Evolutionary conservation across 2,329 filamentous ascomycete species (phyloP).

Genomic region (Sphaerulina musiva): DNA sequence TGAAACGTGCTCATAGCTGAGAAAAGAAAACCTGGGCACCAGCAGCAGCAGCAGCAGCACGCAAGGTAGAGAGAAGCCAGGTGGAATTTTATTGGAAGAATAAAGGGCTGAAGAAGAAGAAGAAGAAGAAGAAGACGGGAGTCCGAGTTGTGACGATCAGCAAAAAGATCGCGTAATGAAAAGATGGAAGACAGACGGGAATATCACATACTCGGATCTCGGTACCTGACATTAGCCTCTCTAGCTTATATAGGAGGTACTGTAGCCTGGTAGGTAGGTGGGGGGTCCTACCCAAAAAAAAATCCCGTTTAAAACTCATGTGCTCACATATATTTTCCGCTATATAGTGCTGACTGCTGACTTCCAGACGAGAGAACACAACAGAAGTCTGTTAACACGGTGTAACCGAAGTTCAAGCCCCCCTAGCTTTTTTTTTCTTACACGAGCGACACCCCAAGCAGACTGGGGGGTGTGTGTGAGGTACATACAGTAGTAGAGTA

Average conservation of each 20-base stretch:
- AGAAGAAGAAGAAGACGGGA: too few relatives aligned
- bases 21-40: not conserved
- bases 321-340: too few relatives aligned
- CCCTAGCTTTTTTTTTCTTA: not conserved
- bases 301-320: too few relatives aligned
- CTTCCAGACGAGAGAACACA: too few relatives aligned
- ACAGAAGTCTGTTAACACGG: not conserved
- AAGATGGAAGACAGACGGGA: not conserved
- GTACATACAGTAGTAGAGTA: too few relatives aligned
- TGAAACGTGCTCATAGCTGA: not conserved
- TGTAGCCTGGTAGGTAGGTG: too few relatives aligned
- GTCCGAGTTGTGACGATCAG: too few relatives aligned
- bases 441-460: too few relatives aligned
- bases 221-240: constrained; percentile 6
- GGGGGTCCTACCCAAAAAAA: too few relatives aligned
- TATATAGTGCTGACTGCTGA: constrained; percentile 2
- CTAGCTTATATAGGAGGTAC: too few relatives aligned
- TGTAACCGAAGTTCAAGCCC: not conserved
- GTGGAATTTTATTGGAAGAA: not conserved
- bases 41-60: not conserved
- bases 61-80: not conserved
- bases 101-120: constrained; percentile 2
- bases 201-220: not conserved
- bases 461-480: too few relatives aligned
- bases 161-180: not conserved